These are phyloP conservation scores for Ogataea paraovalis DNA, from an alignment of 805 yeast genomes.

Conservation along the genomic window DNA sequence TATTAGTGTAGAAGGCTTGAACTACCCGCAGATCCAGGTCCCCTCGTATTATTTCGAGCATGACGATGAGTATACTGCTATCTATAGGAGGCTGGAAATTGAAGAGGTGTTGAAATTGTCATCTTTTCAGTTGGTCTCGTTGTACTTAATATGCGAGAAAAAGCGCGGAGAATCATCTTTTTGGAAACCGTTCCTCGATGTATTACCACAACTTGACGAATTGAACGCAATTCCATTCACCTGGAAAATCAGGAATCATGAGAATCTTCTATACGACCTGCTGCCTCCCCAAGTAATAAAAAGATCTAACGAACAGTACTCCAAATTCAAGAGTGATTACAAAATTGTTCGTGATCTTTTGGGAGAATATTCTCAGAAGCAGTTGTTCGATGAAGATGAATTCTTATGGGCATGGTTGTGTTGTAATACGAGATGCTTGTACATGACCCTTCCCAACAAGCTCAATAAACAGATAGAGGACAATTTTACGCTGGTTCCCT, in stretches of 20 bases:
- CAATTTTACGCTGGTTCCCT: slow-evolving; percentile 88
- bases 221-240: slow-evolving; percentile 56
- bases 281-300: slow-evolving; percentile 42
- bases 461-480: slow-evolving; percentile 45
- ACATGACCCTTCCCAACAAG: slow-evolving; percentile 53
- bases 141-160: slow-evolving; percentile 46
- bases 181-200: slow-evolving; percentile 67
- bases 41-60: slow-evolving; percentile 18
- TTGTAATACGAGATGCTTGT: slow-evolving; percentile 87
- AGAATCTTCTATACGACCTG: slow-evolving; percentile 27
- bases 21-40: slow-evolving; percentile 17
- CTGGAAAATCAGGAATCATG: slow-evolving; percentile 44
- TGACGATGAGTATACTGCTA: slow-evolving; percentile 1
- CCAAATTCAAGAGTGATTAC: slow-evolving; percentile 45
- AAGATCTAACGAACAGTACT: slow-evolving; percentile 40
- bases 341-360: slow-evolving; percentile 29
- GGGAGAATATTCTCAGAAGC: slow-evolving; percentile 3
- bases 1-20: slow-evolving; percentile 17
- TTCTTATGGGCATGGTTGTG: slow-evolving; percentile 79
- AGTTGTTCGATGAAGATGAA: slow-evolving; percentile 17
- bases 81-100: slow-evolving; percentile 16
- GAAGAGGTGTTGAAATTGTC: slow-evolving; percentile 40
- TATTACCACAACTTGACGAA: slow-evolving; percentile 56
- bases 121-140: slow-evolving; percentile 56
- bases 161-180: slow-evolving; percentile 39